Evolutionary conservation across 1,284 basidiomycete genomes (phyloP).

Genomic region (Cystobasidium pallidum): DNA sequence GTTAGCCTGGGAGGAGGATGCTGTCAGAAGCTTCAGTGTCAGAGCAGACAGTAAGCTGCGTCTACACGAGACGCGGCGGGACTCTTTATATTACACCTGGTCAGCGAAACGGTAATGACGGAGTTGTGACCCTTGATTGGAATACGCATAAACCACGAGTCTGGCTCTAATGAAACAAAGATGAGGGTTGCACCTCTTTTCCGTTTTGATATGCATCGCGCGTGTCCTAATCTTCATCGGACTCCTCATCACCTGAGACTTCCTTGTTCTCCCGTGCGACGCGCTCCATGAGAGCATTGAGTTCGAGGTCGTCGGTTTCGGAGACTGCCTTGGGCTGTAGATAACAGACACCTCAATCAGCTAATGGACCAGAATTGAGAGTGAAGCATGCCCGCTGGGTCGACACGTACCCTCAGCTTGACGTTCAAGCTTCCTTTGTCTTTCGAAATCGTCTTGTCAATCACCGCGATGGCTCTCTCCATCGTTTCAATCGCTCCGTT

Average conservation of each 20-base stretch:
- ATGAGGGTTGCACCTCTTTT: neutral
- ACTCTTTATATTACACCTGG: neutral
- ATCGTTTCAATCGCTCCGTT: conserved; percentile 88
- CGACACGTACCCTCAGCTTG: conserved; percentile 84
- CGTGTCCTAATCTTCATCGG: conserved; percentile 26
- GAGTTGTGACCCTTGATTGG: neutral
- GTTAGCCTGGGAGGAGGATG: too few relatives aligned
- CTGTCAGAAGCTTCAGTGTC: too few relatives aligned
- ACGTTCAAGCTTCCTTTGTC: conserved; percentile 83
- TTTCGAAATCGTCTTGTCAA: conserved; percentile 79
- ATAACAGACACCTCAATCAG: neutral
- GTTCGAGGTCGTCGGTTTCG: conserved; percentile 94
- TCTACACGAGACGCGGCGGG: too few relatives aligned
- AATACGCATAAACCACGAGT: neutral
- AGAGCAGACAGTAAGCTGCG: too few relatives aligned
- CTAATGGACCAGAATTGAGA: too few relatives aligned
- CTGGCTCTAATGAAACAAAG: neutral
- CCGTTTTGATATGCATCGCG: neutral
- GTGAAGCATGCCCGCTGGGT: neutral
- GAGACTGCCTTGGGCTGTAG: conserved; percentile 88
- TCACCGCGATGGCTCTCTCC: conserved; percentile 89
- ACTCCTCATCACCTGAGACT: conserved; percentile 65
- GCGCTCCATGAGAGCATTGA: conserved; percentile 91
- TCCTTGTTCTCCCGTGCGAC: conserved; percentile 89
- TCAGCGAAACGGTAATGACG: neutral